phyloP scores from a whole-genome alignment of 257 asterid species.

The Fraxinus excelsior region DNA sequence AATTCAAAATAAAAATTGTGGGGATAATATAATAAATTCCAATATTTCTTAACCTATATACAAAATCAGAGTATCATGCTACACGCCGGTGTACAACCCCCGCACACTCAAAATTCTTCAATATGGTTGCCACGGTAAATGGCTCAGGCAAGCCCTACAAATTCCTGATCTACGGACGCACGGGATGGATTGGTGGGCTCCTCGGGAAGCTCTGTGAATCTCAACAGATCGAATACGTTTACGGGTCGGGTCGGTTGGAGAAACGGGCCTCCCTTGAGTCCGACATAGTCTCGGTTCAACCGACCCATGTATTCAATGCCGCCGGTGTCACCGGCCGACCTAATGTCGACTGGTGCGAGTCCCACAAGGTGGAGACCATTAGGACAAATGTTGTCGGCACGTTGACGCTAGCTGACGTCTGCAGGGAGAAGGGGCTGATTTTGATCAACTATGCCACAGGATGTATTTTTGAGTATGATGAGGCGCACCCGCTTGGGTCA shows the following conservation, averaged over 20 bases:
- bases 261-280: slow-evolving; percentile 52
- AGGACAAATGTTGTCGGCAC: slow-evolving; percentile 82
- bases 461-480: slow-evolving; percentile 77
- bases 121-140: slow-evolving; percentile 67
- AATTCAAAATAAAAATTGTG: no score
- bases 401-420: slow-evolving; percentile 78
- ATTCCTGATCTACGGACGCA: slow-evolving; percentile 81
- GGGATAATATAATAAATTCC: no score
- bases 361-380: slow-evolving; percentile 86
- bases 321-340: slow-evolving; percentile 92
- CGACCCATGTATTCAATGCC: slow-evolving; percentile 87
- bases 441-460: slow-evolving; percentile 83
- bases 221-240: slow-evolving; percentile 49
- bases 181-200: slow-evolving; percentile 88
- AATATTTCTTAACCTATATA: background rate
- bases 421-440: slow-evolving; percentile 63
- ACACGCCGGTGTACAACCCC: no score
- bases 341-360: slow-evolving; percentile 91
- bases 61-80: no score
- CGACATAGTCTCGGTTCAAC: slow-evolving; percentile 50
- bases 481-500: slow-evolving; percentile 61
- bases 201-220: slow-evolving; percentile 83
- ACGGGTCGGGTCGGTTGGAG: slow-evolving; percentile 84
- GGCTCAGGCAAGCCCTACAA: slow-evolving; percentile 56
- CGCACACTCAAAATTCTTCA: slow-evolving; percentile 1